These are phyloP conservation scores for Friedmanniomyces endolithicus DNA, from an alignment of 495 filamentous ascomycete species.

Conservation along the genomic window DNA sequence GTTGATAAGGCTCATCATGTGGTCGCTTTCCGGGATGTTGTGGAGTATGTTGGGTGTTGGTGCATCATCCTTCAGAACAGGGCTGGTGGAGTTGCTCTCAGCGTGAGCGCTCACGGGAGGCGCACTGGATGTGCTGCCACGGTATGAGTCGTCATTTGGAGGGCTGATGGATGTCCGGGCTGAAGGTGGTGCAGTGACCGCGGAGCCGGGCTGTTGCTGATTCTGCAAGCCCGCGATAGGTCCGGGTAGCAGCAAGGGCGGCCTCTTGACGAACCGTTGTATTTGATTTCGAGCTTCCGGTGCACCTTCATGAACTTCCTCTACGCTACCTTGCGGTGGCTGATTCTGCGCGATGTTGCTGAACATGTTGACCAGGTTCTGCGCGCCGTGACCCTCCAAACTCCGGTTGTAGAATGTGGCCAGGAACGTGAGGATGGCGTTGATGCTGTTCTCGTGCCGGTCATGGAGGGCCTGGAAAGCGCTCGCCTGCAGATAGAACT, in stretches of 20 bases:
- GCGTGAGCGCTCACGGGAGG: background rate
- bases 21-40: conserved; percentile 36
- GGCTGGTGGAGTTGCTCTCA: background rate
- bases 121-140: conserved; percentile 3
- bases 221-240: conserved; percentile 2
- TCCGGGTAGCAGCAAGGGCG: conserved; percentile 26
- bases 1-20: conserved; percentile 82
- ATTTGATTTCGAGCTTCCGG: conserved; percentile 15
- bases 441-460: conserved; percentile 94
- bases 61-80: conserved; percentile 21
- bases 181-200: conserved; percentile 16
- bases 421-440: conserved; percentile 90
- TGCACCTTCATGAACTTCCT: conserved; percentile 29
- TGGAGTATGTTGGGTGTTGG: conserved; percentile 18
- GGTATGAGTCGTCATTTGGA: conserved; percentile 6
- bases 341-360: conserved; percentile 27
- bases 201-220: conserved; percentile 4
- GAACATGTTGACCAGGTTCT: conserved; percentile 31
- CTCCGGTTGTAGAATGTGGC: conserved; percentile 89
- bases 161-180: conserved; percentile 18
- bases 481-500: conserved; percentile 77
- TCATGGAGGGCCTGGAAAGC: conserved; percentile 87
- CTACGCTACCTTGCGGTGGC: conserved; percentile 29
- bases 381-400: conserved; percentile 42
- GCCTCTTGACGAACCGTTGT: conserved; percentile 19